phyloP scores from a whole-genome alignment of 352 stramenopile species.

The Phytophthora lateralis region DNA sequence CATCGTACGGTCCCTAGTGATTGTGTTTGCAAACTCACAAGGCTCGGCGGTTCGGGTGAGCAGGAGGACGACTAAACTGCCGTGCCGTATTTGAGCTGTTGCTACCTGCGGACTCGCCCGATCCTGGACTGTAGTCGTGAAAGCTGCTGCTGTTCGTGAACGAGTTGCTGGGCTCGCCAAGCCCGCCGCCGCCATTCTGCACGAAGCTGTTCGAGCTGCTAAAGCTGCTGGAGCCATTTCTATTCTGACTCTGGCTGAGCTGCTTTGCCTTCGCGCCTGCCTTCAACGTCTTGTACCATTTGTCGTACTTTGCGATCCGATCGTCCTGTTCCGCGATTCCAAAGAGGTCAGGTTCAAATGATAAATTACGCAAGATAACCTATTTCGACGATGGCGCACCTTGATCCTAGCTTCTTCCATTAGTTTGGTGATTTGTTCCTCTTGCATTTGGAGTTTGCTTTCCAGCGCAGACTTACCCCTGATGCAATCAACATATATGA shows the following conservation, averaged over 20 bases:
- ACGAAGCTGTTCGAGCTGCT: constrained; percentile 44
- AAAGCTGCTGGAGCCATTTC: constrained; percentile 39
- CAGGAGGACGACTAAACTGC: constrained; percentile 49
- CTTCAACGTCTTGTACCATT: constrained; percentile 88
- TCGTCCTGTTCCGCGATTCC: constrained; percentile 48
- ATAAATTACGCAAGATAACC: not conserved
- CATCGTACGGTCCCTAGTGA: not conserved
- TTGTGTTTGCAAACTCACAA: constrained; percentile 34
- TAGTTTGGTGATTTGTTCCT: constrained; percentile 66
- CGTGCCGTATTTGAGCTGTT: constrained; percentile 25
- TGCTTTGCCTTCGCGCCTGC: constrained; percentile 85
- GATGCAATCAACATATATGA: constrained; percentile 3
- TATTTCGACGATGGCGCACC: constrained; percentile 11
- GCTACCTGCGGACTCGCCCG: constrained; percentile 20
- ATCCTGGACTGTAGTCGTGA: constrained; percentile 39
- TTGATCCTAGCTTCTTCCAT: constrained; percentile 53
- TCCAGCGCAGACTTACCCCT: constrained; percentile 34
- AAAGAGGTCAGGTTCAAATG: constrained; percentile 1
- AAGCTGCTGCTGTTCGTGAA: constrained; percentile 76
- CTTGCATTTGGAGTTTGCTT: constrained; percentile 49
- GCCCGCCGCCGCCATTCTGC: constrained; percentile 30
- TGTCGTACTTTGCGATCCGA: constrained; percentile 83
- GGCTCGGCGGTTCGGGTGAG: constrained; percentile 69
- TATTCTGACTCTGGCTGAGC: constrained; percentile 57
- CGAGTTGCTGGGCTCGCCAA: constrained; percentile 45